Percentiles rank a stretch among this genome's conserved stretches.
Conservation (phyloP, 1,284 basidiomycete genomes). For the Cryptococcus sp. region DNA sequence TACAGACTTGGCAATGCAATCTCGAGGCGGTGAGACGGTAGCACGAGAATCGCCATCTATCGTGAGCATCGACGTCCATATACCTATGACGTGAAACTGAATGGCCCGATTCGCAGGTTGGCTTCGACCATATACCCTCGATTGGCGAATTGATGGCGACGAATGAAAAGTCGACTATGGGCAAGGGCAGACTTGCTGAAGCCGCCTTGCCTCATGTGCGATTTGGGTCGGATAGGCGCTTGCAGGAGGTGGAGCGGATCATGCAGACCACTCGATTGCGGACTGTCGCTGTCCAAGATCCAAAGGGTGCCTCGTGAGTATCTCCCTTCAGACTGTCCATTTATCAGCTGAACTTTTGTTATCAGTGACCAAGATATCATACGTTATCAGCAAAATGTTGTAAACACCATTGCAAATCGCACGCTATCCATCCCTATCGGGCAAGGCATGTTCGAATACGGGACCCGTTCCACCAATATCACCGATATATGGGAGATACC, state of each 20-base stretch:
- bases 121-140: constrained; percentile 17
- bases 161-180: constrained; percentile 5
- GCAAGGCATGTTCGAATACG: constrained; percentile 76
- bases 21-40: constrained; percentile 8
- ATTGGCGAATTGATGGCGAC: constrained; percentile 22
- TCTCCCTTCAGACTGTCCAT: neutral
- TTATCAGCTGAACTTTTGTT: neutral
- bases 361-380: constrained; percentile 38
- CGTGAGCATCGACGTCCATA: constrained; percentile 14
- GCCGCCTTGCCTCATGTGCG: constrained; percentile 63
- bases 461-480: constrained; percentile 67
- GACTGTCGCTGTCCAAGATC: constrained; percentile 67
- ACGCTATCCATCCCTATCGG: constrained; percentile 84
- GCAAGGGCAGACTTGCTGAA: constrained; percentile 11
- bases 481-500: constrained; percentile 77
- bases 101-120: constrained; percentile 5
- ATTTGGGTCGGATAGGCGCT: constrained; percentile 78
- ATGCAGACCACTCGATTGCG: constrained; percentile 73
- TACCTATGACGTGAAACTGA: neutral
- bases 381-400: constrained; percentile 72
- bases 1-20: constrained; percentile 64
- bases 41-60: constrained; percentile 15
- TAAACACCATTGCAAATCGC: constrained; percentile 74
- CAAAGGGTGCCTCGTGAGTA: constrained; percentile 69
- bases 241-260: constrained; percentile 85